phyloP scores from a whole-genome alignment of 225 moss, liverwort and hornwort genomes.

The Anthoceros angustus region DNA sequence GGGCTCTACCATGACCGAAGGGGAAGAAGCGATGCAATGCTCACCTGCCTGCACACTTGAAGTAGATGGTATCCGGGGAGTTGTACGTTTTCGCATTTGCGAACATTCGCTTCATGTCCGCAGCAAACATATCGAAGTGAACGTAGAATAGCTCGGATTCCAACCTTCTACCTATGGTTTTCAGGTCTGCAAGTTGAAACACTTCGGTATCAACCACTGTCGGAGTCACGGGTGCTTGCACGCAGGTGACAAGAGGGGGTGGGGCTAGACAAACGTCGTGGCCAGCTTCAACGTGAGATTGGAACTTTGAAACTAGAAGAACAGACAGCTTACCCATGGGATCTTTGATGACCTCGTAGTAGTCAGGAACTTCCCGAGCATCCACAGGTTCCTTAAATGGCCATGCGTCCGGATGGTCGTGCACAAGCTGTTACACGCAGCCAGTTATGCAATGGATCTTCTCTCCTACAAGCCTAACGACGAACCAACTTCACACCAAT shows the following conservation, averaged over 20 bases:
- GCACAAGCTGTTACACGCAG: conserved; percentile 34
- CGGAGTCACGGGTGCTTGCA: background rate
- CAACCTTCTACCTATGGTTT: conserved; percentile 71
- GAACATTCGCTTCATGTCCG: conserved; percentile 96
- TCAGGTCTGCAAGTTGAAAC: conserved; percentile 46
- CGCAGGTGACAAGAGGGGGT: background rate
- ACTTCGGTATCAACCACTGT: background rate
- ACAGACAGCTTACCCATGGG: conserved; percentile 48
- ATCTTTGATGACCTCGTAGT: conserved; percentile 96
- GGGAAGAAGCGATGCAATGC: background rate
- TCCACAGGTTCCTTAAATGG: conserved; percentile 98
- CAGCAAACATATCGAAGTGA: conserved; percentile 91
- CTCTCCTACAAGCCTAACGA: background rate
- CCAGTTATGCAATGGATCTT: background rate
- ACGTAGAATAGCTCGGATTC: conserved; percentile 87
- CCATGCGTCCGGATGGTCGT: conserved; percentile 89
- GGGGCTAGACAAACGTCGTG: conserved; percentile 4
- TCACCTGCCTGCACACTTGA: conserved; percentile 87
- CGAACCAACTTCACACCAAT: conserved; percentile 6
- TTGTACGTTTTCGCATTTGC: conserved; percentile 87
- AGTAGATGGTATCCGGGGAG: conserved; percentile 90
- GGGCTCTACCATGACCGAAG: background rate
- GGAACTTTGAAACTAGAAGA: background rate
- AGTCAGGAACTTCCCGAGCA: conserved; percentile 92
- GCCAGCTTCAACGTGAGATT: background rate